Base-by-base conservation (phyloP, 306 rosid species). In the Sicyos baderoa region DNA sequence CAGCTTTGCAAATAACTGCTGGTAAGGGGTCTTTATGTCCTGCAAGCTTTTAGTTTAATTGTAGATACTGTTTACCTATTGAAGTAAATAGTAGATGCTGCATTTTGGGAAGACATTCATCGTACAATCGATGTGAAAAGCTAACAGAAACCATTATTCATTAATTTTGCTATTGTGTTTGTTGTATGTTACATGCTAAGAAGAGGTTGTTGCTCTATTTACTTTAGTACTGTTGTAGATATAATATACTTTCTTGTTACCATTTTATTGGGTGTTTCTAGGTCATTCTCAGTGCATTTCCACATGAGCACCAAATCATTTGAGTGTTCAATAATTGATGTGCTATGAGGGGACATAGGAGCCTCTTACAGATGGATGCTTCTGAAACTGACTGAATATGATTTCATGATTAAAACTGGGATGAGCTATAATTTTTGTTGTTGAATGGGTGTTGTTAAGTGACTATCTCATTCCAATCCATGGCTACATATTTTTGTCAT, bases 1-100 rank as follows among this genome's bases (percentile, higher is more conserved):
- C 40, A 58, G 74, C 54, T 71, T 86, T 16, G 87, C 89, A 4
- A 76, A 65, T 77, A 71, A 77, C 76, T 88, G 89, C 78, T 85
- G 97, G 97, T 91, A 84, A 14, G 52, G 9, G 5, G 17, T 51
- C 54, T 70, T 50, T 15, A 22, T 50, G 54, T 27, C 57, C 22
- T 4, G 42, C 2, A 7, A 45, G 14, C 61, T 14, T 6, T 55
- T 32, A 54, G 17, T 53, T 17, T 77, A 29, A 15, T 3, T 70
- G 76, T 64, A 40, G 12, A 23, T 42, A 66, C 51, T 67, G 72
- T 49, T 67, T 7, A 49, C 9, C 25, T 16, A 9, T 67, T 67
- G 54, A 48, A 67, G 44, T 67, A 8, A 67, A 67, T 67, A 67
- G 52, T 67, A 49, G 54, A 49, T 29, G 19, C n/a, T 47, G 45